Evolutionary conservation across 352 stramenopile genomes (phyloP).

Genomic region (Globisporangium solare): DNA sequence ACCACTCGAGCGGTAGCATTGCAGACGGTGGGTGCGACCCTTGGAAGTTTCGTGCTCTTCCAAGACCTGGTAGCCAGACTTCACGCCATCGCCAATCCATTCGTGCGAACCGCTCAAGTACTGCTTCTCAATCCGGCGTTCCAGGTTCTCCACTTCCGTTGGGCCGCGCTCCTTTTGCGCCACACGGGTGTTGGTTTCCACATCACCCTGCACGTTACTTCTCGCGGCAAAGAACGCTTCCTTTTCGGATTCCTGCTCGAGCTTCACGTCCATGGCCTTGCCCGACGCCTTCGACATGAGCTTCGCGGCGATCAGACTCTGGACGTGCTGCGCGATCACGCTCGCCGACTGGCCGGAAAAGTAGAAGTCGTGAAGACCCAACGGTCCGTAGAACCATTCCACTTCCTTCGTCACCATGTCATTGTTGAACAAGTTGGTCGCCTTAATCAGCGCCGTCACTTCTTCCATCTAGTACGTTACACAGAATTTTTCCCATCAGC

Average conservation of each 20-base stretch:
- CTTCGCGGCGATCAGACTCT: constrained; percentile 77
- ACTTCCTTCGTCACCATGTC: constrained; percentile 60
- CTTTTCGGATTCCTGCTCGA: constrained; percentile 66
- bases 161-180: constrained; percentile 44
- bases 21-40: constrained; percentile 67
- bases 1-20: constrained; percentile 81
- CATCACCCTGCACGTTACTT: constrained; percentile 76
- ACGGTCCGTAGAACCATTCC: constrained; percentile 78
- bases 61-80: constrained; percentile 72
- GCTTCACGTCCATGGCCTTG: constrained; percentile 72
- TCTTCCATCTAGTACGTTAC: constrained; percentile 41
- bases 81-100: constrained; percentile 75
- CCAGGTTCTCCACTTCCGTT: constrained; percentile 68
- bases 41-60: constrained; percentile 51
- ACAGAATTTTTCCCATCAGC: too few relatives aligned
- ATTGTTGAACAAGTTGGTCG: constrained; percentile 54
- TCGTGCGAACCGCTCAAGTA: constrained; percentile 67
- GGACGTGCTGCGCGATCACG: constrained; percentile 74
- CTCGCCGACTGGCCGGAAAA: constrained; percentile 58
- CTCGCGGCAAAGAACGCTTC: constrained; percentile 79
- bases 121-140: constrained; percentile 75
- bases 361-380: constrained; percentile 84
- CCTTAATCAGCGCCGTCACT: constrained; percentile 52
- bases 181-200: constrained; percentile 39
- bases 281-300: constrained; percentile 77